Base-by-base conservation (phyloP, 495 filamentous ascomycete species). In the Platismatia glauca region DNA sequence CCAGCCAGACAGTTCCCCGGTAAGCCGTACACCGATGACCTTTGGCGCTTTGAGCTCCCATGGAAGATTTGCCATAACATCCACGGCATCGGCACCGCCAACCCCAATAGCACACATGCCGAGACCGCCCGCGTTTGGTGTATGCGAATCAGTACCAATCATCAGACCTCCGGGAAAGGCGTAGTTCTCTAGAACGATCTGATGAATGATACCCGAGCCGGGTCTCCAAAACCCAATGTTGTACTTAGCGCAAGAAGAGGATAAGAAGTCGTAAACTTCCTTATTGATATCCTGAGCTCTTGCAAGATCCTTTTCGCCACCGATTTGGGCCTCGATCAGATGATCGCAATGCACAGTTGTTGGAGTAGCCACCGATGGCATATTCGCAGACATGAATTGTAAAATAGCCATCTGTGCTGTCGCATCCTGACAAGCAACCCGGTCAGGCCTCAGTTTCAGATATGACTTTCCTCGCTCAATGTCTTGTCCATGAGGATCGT, bases 221-320 rank as follows among this genome's bases (percentile, higher is more conserved):
- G 94, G 95, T 74, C 82, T 88, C 94, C 94, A 98, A 87, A 98
- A 98, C 80, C 95, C 95, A 73, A 98, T 97, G 81, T 96, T 92
- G 83, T 97, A 98, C 82, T 97, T 98, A 67, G 91, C 94, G 71
- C 94, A 97, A 62, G 95, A 86, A 58, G 86, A 86, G 60, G 92
- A 86, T 73, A 98, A 81, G 84, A 98, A 98, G 76, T 98, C 90
- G 78, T 97, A 98, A 67, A 98, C 94, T 77, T 98, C 94, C 84
- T 97, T 97, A 87, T 98, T 98, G 78, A 97, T 95, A 60, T 84
- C 83, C 70, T 91, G 79, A 67, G 95, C 95, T 71, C 94, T 84
- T 59, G 85, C 89, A 69, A 98, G 81, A 88, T 98, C 94, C 83
- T 97, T 93, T 56, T 82, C 86, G 71, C 95, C 94, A 71, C 94